Evolutionary conservation across 192 early-diverging fungal genomes (phyloP).

Genomic region (Backusella luteola): DNA sequence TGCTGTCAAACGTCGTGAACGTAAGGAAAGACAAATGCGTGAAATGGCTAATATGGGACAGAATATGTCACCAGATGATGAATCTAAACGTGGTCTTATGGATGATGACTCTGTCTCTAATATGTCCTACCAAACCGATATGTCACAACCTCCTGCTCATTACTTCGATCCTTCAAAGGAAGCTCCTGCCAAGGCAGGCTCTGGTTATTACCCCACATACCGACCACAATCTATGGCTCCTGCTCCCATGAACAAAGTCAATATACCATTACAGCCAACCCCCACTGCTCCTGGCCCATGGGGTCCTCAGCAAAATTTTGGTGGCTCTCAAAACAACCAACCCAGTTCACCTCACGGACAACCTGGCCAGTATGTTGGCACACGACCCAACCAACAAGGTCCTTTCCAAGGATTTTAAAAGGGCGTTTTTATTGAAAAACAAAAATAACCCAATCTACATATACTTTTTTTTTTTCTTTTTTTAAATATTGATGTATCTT

Average conservation of each 20-base stretch:
- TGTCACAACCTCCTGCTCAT: constrained; percentile 12
- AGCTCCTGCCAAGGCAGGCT: constrained; percentile 29
- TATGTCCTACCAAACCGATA: constrained; percentile 6
- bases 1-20: constrained; percentile 67
- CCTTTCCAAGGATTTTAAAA: constrained; percentile 17
- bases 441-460: constrained; percentile 2
- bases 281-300: constrained; percentile 24
- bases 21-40: constrained; percentile 37
- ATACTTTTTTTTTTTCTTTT: not conserved
- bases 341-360: not conserved
- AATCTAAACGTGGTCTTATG: constrained; percentile 10
- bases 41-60: constrained; percentile 20
- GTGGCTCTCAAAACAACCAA: constrained; percentile 13
- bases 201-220: constrained; percentile 35
- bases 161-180: constrained; percentile 42
- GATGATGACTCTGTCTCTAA: constrained; percentile 24
- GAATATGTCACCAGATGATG: constrained; percentile 9
- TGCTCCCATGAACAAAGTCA: not conserved
- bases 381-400: constrained; percentile 4
- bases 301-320: constrained; percentile 20
- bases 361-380: constrained; percentile 4
- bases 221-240: constrained; percentile 24
- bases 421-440: not conserved
- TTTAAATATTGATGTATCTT: constrained; percentile 12
- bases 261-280: constrained; percentile 21